These are phyloP conservation scores for Zymoseptoria ardabiliae DNA, from an alignment of 2,329 filamentous ascomycete genomes.

Conservation along the genomic window DNA sequence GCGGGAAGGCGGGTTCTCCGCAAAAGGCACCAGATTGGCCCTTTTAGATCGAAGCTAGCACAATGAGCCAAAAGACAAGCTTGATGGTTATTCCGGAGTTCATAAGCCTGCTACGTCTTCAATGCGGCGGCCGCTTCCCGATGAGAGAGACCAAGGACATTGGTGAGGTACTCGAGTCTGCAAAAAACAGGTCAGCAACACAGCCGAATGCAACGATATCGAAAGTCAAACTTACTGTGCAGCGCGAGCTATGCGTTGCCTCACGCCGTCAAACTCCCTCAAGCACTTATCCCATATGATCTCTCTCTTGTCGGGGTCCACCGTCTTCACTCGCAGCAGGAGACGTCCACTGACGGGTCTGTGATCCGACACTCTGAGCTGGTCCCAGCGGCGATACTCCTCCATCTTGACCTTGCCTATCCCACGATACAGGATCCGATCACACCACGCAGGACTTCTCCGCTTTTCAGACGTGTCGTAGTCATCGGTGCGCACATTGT, in stretches of 20 bases:
- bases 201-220: neutral
- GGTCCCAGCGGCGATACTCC: constrained; percentile 80
- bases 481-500: constrained; percentile 87
- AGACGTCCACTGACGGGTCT: constrained; percentile 84
- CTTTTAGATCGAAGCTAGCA: neutral
- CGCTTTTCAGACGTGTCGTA: constrained; percentile 90
- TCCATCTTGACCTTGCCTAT: constrained; percentile 75
- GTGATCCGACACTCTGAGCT: constrained; percentile 80
- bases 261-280: constrained; percentile 65
- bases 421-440: constrained; percentile 81
- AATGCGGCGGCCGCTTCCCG: constrained; percentile 42
- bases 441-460: constrained; percentile 91
- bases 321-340: constrained; percentile 74
- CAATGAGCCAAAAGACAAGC: neutral
- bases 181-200: constrained; percentile 1
- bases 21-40: neutral
- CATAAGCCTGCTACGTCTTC: neutral
- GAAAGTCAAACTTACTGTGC: constrained; percentile 62
- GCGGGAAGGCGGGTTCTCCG: no score
- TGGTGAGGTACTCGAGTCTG: constrained; percentile 58
- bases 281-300: constrained; percentile 22
- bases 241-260: constrained; percentile 58
- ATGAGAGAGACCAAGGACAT: constrained; percentile 50
- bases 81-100: neutral
- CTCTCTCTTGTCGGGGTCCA: constrained; percentile 59